phyloP scores from a whole-genome alignment of 257 asterid species.

The Nicotiana tomentosiformis region DNA sequence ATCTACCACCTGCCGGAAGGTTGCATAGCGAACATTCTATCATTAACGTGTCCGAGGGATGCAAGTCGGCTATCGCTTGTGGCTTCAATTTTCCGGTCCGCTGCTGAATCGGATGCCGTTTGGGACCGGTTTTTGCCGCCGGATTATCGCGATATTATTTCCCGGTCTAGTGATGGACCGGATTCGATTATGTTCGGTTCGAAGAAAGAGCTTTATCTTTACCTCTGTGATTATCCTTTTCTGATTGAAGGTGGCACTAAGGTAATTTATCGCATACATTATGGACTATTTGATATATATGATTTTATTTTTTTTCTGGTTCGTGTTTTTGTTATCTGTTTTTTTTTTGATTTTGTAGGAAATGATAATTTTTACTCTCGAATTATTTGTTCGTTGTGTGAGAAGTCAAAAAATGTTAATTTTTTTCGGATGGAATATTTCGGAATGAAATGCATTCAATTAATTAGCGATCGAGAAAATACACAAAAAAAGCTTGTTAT shows the following conservation, averaged over 20 bases:
- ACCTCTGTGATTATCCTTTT: constrained; percentile 51
- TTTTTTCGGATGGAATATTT: background rate
- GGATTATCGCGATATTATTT: constrained; percentile 48
- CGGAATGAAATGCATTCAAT: background rate
- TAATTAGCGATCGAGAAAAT: background rate
- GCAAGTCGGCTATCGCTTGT: constrained; percentile 59
- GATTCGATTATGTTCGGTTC: constrained; percentile 25
- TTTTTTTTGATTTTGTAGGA: background rate
- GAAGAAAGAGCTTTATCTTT: constrained; percentile 56
- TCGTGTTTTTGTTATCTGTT: background rate
- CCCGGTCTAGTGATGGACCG: constrained; percentile 30
- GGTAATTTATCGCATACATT: constrained; percentile 25
- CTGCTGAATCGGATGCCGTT: constrained; percentile 62
- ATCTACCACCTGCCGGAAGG: constrained; percentile 59
- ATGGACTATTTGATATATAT: background rate
- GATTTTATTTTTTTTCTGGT: background rate
- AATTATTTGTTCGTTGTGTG: background rate
- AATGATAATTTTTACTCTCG: background rate
- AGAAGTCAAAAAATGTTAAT: background rate
- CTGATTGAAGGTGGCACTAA: constrained; percentile 54
- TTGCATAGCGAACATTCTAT: constrained; percentile 56
- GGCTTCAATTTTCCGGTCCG: constrained; percentile 50
- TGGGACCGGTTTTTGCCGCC: constrained; percentile 78
- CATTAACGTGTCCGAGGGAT: constrained; percentile 70
- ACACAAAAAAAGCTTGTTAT: background rate